Percentiles rank a stretch among this genome's conserved stretches.
phyloP scores from a whole-genome alignment of 495 filamentous ascomycete species.

The Lindgomyces ingoldianus region DNA sequence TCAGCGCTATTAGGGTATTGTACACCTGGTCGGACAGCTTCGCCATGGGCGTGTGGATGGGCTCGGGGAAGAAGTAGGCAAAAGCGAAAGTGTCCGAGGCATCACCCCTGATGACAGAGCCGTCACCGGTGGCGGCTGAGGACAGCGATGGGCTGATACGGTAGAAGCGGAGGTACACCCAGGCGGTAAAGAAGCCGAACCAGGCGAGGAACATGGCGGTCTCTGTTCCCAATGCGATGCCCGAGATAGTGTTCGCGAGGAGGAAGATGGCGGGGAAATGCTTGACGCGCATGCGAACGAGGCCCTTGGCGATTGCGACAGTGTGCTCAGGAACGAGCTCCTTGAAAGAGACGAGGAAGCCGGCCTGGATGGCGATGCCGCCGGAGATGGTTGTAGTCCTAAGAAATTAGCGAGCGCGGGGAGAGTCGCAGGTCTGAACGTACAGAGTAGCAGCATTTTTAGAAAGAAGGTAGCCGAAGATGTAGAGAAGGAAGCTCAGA shows the following conservation, averaged over 20 bases:
- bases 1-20: slow-evolving; percentile 67
- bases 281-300: slow-evolving; percentile 87
- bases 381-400: slow-evolving; percentile 81
- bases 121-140: slow-evolving; percentile 56
- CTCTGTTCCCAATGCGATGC: slow-evolving; percentile 79
- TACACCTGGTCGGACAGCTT: slow-evolving; percentile 74
- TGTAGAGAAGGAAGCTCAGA: slow-evolving; percentile 68
- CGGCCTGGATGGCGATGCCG: slow-evolving; percentile 83
- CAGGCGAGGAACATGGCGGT: slow-evolving; percentile 79
- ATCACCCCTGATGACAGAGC: slow-evolving; percentile 69
- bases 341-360: slow-evolving; percentile 96
- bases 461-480: slow-evolving; percentile 69
- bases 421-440: slow-evolving; percentile 42
- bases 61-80: slow-evolving; percentile 91
- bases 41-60: slow-evolving; percentile 73
- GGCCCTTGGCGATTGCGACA: slow-evolving; percentile 84
- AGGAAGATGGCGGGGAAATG: slow-evolving; percentile 92
- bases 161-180: slow-evolving; percentile 97
- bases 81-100: slow-evolving; percentile 95
- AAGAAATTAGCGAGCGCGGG: slow-evolving; percentile 36
- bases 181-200: slow-evolving; percentile 81
- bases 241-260: slow-evolving; percentile 70
- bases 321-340: slow-evolving; percentile 97
- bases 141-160: slow-evolving; percentile 63
- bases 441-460: slow-evolving; percentile 70